Evolutionary conservation across 2,329 filamentous ascomycete genomes (phyloP), one percentile per base, ranked within the genome.

Genomic region (Parastagonospora nodorum): DNA sequence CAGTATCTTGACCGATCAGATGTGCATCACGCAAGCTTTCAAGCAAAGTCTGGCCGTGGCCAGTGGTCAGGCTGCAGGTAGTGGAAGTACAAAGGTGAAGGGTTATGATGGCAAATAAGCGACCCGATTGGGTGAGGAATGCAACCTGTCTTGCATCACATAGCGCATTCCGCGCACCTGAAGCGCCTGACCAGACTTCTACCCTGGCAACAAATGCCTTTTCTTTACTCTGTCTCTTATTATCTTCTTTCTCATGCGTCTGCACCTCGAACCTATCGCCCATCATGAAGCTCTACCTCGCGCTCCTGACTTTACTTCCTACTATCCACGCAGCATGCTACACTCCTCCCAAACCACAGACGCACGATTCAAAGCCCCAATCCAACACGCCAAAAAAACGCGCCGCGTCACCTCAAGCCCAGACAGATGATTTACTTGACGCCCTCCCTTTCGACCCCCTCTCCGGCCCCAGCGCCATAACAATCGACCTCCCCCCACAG

Each of bases 1-100:
- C 42, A 75, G 76, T 40, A 60, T 69, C 11, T 72, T 75, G 44
- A 75, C 77, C 5, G 79, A 81, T 60, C 75, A 78, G 63, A 69
- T 75, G 14, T 78, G 73, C 5, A 66, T 81, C 19, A 75, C 76
- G 2, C 67, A 71, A 5, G 73, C 70, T 42, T 75, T 80, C 50
- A 60, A 69, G 12, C 54, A 68, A 41, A 66, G 67, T 11, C 41
- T 76, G 14, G 67, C 61, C 10, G 55, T 66, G 15, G 74, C 74
- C 12, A 74, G 63, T 43, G 71, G 64, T 7, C 51, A 53, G 36
- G 32, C 43, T 10, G 42, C 48, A 37, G 56, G 54, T 11, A 49
- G 40, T 46, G 60, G 53, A 12, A 38, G 49, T 24, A 51, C 46
- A 11, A 38, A 51, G 19, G 57, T 61, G 7, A 65, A 57, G 38